A percentile compares a stretch with the other conserved stretches of the same genome.
These are phyloP conservation scores for Eucalyptus marginata DNA, from an alignment of 345 rosid species.

Conservation along the genomic window DNA sequence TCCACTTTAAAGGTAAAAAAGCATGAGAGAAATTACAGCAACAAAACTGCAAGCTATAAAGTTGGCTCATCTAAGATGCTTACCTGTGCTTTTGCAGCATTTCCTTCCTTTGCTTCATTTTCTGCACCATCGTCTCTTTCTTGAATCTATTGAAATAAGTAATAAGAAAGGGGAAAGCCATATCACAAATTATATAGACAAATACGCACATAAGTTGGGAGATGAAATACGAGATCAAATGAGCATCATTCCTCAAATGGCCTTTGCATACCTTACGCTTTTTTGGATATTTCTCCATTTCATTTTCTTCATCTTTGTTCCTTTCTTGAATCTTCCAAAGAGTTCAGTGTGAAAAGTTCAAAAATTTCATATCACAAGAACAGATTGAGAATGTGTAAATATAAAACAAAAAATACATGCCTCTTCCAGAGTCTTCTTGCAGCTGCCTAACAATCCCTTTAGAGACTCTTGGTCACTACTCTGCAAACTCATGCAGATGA, in stretches of 20 bases:
- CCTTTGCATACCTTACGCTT: slow-evolving; percentile 29
- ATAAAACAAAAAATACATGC: neutral
- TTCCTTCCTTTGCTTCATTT: neutral
- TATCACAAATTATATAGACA: neutral
- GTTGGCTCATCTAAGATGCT: neutral
- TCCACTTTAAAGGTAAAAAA: neutral
- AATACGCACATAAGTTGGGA: neutral
- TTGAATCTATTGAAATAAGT: neutral
- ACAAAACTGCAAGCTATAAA: neutral
- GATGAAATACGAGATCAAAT: neutral
- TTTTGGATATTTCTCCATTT: slow-evolving; percentile 13
- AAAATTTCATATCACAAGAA: neutral
- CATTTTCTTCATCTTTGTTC: slow-evolving; percentile 12
- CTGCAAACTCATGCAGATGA: slow-evolving; percentile 12
- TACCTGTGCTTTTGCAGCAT: neutral
- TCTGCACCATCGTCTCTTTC: neutral
- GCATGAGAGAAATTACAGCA: neutral
- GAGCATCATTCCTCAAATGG: neutral
- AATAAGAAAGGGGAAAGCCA: neutral
- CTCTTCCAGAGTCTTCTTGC: slow-evolving; percentile 16
- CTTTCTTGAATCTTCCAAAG: slow-evolving; percentile 8
- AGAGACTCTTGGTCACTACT: slow-evolving; percentile 57
- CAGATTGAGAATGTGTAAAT: neutral
- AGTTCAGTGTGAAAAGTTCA: neutral
- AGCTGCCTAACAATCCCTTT: slow-evolving; percentile 24